These are phyloP conservation scores for Reutealis trisperma DNA, from an alignment of 345 rosid species.

Conservation along the genomic window DNA sequence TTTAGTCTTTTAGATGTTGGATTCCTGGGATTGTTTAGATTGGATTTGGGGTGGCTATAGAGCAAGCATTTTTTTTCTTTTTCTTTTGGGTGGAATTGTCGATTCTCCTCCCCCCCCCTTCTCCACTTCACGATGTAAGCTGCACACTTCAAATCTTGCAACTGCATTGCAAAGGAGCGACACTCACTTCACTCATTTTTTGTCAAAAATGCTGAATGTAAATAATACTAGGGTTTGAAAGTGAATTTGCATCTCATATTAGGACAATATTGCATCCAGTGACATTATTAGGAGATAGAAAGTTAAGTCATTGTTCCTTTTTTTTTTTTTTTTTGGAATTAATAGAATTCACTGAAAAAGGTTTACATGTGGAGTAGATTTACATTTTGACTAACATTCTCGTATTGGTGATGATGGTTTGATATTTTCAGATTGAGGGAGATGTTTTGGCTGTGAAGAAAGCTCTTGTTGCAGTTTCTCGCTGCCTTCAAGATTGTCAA, in stretches of 20 bases:
- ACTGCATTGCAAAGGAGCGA: neutral
- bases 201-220: too few species aligned
- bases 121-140: neutral
- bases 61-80: too few species aligned
- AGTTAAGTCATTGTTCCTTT: neutral
- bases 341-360: neutral
- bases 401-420: conserved; percentile 10
- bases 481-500: conserved; percentile 75
- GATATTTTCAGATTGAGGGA: conserved; percentile 73
- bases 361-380: neutral
- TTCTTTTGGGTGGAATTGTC: too few species aligned
- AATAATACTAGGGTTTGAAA: too few species aligned
- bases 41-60: too few species aligned
- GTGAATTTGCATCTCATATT: too few species aligned
- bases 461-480: conserved; percentile 72
- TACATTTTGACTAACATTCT: neutral
- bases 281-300: neutral
- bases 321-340: neutral
- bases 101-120: too few species aligned
- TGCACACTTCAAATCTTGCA: too few species aligned
- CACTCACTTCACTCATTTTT: neutral
- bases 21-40: neutral
- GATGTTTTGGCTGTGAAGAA: conserved; percentile 62
- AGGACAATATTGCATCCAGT: neutral
- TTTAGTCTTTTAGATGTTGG: neutral